Percentiles rank a stretch among this genome's conserved stretches.
Evolutionary conservation across 78 protist species (phyloP).

Genomic region (Protostelium mycophagum): DNA sequence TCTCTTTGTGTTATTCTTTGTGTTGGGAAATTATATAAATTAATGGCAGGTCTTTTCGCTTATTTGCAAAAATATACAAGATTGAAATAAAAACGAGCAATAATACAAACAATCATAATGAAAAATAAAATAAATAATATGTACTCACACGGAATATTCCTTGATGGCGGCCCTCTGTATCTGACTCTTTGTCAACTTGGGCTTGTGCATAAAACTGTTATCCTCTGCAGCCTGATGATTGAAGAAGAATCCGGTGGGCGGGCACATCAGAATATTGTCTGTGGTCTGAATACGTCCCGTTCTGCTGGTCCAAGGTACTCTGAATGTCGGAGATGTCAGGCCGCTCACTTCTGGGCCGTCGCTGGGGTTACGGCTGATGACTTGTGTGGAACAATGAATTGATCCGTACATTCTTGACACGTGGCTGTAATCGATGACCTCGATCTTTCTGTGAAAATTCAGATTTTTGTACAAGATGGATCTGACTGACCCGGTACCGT

Average conservation of each 20-base stretch:
- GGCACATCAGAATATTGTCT: conserved; percentile 29
- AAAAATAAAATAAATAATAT: neutral
- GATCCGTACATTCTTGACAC: conserved; percentile 86
- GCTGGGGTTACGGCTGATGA: neutral
- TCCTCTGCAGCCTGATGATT: conserved; percentile 41
- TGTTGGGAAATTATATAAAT: conserved; percentile 24
- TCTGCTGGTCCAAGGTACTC: neutral
- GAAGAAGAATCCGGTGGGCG: conserved; percentile 50
- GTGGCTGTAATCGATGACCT: conserved; percentile 55
- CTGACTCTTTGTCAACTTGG: conserved; percentile 7
- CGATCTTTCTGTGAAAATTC: neutral
- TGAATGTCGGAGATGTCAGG: neutral
- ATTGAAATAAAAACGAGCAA: neutral
- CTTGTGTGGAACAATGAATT: conserved; percentile 87
- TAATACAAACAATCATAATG: neutral
- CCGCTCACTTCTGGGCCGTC: neutral
- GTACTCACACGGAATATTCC: neutral
- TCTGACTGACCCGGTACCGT: conserved; percentile 24
- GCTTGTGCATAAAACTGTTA: conserved; percentile 36
- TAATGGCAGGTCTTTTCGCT: neutral
- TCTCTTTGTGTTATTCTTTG: conserved; percentile 18
- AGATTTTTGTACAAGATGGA: neutral
- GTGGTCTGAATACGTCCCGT: conserved; percentile 12
- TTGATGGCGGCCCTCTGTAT: conserved; percentile 4
- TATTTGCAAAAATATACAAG: neutral